Base-by-base conservation (phyloP, 345 rosid species). In the Dovyalis caffra region DNA sequence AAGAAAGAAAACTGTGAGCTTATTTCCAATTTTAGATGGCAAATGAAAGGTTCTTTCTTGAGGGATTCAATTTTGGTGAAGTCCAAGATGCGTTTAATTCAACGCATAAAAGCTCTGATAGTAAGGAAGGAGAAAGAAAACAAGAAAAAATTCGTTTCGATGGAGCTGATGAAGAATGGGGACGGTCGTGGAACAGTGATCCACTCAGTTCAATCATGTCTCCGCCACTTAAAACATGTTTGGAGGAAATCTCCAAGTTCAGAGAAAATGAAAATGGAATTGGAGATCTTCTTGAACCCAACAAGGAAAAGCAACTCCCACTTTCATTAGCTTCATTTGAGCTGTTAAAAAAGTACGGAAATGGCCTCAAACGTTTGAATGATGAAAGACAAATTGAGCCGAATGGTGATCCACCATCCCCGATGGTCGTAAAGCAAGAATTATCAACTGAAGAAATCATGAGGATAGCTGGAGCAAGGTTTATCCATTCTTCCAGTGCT, bases 171-270 rank as follows among this genome's bases (percentile, higher is more conserved):
- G 38, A 35, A 38, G 78, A 66, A 12, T 74, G 69, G 74, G 75
- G 64, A 47, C 72, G 72, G 38, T 64, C 74, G 10, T 37, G 18
- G 25, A 53, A 43, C 57, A 57, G 53, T 47, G 73, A 56, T 74
- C 74, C 4, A n/a, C 32, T 75, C 14, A 16, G 31, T 72, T 72
- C 74, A 28, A 45, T 53, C 23, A 40, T 64, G 51, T 71, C 83
- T 56, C 86, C 84, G 10, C 78, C 82, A 12, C 25, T 79, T n/a
- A n/a, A n/a, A n/a, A n/a, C n/a, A 62, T 70, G 80, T 57, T 32
- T 64, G 32, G 77, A 81, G 61, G 84, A 80, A 63, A 78, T 75
- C 38, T 35, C 38, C 5, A 35, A 35, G 38, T 35, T n/a, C 38
- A 35, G 16, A 49, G 43, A 57, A 34, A 33, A 8, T 53, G 40